Evolutionary conservation across 2,329 filamentous ascomycete species (phyloP), one percentile per base, ranked within the genome.

Genomic region (Alternaria arbusti): DNA sequence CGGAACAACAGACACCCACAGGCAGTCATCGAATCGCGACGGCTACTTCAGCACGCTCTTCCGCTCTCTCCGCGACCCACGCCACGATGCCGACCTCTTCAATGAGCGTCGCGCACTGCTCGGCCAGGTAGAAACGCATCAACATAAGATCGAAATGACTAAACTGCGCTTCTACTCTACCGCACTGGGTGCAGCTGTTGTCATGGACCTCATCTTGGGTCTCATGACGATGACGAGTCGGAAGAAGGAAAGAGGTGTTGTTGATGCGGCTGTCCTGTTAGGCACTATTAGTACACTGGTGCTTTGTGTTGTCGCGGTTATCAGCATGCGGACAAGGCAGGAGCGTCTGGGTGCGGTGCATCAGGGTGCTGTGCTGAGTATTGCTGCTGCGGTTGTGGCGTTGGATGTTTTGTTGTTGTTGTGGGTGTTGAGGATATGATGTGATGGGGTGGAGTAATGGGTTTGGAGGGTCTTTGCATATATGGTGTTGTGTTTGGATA

Each of bases 261-360:
- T 95, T 4, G 91, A 94, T 71, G 87, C 87, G 0, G 91, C 89
- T 9, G 90, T 92, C 2, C 84, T 91, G 1, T 83, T 92, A 44
- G 91, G 91, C 10, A 88, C 91, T 15, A 84, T 91, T 30, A 84
- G 87, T 28, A 91, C 89, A 66, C 76, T 94, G 44, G 84, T 78
- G 45, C 58, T 79, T 10, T 72, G 74, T 32, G 54, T 72, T 45
- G 68, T 77, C 30, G 77, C 74, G 4, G 60, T 79, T 2, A 61
- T 73, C 28, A 78, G 71, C 63, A 77, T 80, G 75, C 67, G 68
- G 61, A 77, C 72, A 3, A 67, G 77, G 30, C 64, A 59, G 25
- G 75, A 78, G 45, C 67, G 65, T 26, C 44, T 79, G 36, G 73
- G 77, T 2, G 77, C 72, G 74, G 28, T 78, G 15, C 77, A 79